Conservation (phyloP, 371 early-diverging fungal species). For the Chytridium lagenaria region DNA sequence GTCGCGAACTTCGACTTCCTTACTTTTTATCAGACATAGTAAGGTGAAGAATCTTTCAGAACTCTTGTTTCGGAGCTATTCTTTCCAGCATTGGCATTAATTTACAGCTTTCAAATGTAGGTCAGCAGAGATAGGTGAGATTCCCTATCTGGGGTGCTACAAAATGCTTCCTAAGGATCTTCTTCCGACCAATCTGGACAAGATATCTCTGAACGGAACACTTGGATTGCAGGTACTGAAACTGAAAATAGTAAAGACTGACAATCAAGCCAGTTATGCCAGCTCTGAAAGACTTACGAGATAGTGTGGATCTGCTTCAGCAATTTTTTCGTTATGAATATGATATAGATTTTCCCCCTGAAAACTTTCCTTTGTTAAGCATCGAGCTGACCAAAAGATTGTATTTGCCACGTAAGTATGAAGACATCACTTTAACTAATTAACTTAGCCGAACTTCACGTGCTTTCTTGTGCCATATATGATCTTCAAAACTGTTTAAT, state of each 20-base stretch:
- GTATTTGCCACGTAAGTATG: not conserved
- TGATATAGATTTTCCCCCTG: not conserved
- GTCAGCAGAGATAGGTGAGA: not conserved
- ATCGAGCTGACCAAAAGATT: not conserved
- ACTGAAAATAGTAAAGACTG: not conserved
- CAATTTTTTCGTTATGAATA: not conserved
- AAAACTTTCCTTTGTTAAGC: not conserved
- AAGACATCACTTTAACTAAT: not conserved
- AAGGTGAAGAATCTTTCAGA: conserved; percentile 4
- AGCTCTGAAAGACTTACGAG: not conserved
- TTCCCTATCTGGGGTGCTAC: not conserved
- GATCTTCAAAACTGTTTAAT: not conserved
- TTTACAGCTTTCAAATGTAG: not conserved
- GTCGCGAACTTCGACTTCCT: conserved; percentile 21
- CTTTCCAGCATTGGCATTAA: not conserved
- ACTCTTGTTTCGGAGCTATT: not conserved
- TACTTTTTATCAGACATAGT: conserved; percentile 22
- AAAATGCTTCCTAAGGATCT: not conserved
- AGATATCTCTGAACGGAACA: too few species aligned
- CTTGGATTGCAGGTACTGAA: not conserved
- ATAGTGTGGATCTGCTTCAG: not conserved
- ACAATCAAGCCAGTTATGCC: not conserved
- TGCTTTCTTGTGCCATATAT: not conserved
- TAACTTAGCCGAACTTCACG: not conserved
- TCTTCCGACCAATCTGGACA: too few species aligned